phyloP scores from a whole-genome alignment of 192 early-diverging fungal species.

The Coemansia sp. region DNA sequence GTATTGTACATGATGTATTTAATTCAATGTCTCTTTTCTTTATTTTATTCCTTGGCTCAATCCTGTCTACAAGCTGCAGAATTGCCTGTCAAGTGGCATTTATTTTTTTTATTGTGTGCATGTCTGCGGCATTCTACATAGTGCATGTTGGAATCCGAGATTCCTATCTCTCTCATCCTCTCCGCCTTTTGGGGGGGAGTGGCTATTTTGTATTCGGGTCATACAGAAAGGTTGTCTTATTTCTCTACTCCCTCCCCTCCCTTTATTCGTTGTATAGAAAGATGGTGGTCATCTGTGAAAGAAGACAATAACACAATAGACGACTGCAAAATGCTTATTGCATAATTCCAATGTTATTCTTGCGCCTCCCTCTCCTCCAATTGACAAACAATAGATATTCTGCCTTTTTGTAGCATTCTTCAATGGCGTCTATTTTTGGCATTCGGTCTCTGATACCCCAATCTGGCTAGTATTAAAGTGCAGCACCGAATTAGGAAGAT shows the following conservation, averaged over 20 bases:
- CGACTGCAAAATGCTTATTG: neutral
- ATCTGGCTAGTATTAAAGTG: neutral
- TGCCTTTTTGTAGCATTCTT: neutral
- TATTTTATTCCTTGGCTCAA: neutral
- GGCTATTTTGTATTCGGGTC: neutral
- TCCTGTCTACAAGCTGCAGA: slow-evolving; percentile 1
- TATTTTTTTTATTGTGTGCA: slow-evolving; percentile 1
- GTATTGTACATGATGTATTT: neutral
- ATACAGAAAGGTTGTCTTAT: neutral
- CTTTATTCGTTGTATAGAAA: neutral
- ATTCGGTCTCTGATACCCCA: neutral
- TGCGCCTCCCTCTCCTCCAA: neutral
- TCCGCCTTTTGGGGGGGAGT: neutral
- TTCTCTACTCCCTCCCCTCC: neutral
- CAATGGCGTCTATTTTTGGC: neutral
- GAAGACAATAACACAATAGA: neutral
- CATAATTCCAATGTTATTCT: neutral
- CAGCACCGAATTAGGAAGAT: neutral
- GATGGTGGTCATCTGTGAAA: neutral
- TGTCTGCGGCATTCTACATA: neutral
- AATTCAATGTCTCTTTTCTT: neutral
- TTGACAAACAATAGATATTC: neutral
- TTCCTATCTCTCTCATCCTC: neutral
- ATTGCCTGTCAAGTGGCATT: neutral
- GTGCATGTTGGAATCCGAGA: slow-evolving; percentile 2